Base-by-base conservation (phyloP, 1,139 yeast species). In the Chernovozyma sophiae-reginae region DNA sequence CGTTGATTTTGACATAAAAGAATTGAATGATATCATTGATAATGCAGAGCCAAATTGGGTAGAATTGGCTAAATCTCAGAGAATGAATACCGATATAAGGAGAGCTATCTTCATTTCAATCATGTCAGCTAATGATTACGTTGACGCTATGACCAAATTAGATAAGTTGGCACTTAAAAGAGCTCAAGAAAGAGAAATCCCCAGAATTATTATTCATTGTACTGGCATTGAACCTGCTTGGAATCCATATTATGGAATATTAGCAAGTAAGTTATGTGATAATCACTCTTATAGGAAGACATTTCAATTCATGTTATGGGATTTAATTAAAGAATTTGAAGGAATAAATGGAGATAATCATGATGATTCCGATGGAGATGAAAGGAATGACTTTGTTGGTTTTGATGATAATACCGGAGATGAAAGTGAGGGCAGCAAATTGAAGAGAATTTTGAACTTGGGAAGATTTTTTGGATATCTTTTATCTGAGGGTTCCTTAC, bases 31-130 rank as follows among this genome's bases (percentile, higher is more conserved):
- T 42, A 63, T 81, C 4, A 60, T 83, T 28, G 94, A 81, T 40
- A 64, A 33, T 24, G 77, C 86, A 0, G 87, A 82, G 44, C 92
- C 95, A 3, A 87, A 90, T 51, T 89, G 97, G 97, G 63, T 82
- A 58, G 90, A 82, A 45, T 67, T 92, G 30, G 97, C 98, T 3
- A 77, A 74, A 48, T 68, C 79, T 31, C 96, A 89, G 53, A 68
- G 97, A 45, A 90, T 94, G 95, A 92, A 94, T 56, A 92, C 97
- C 0, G 97, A 90, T 55, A 77, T 92, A 30, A 79, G 98, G 62
- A 75, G 96, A 43, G 97, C 97, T 1, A 81, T 94, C 12, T 94
- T 92, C 52, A 79, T 94, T 25, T 86, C 96, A 22, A 79, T 94
- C 12, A 89, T 92, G 96, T 87, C 97, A 7, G 95, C 96, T 2